phyloP scores from a whole-genome alignment of 2,329 filamentous ascomycete species.

The Arthrobotrys sphaeroides region DNA sequence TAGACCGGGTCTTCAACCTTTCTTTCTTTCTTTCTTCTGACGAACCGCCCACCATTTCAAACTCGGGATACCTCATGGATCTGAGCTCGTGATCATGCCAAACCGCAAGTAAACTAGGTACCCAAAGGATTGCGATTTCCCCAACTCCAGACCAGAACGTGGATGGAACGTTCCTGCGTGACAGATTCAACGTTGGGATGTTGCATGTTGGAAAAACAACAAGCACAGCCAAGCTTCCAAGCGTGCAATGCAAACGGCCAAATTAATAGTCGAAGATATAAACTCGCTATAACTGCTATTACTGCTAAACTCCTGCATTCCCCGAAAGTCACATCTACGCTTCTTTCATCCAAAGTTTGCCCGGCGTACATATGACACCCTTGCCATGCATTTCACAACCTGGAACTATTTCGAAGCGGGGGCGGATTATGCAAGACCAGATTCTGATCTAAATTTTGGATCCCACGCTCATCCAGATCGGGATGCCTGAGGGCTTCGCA shows the following conservation, averaged over 20 bases:
- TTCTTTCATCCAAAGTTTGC: conserved; percentile 31
- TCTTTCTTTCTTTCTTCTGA: conserved; percentile 20
- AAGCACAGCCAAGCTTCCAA: conserved; percentile 8
- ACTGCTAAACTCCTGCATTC: conserved; percentile 22
- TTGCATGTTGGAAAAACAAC: conserved; percentile 32
- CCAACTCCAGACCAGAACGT: neutral
- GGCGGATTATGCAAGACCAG: conserved; percentile 2
- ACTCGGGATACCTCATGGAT: conserved; percentile 1
- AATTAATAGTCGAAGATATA: too few species aligned
- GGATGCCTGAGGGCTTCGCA: conserved; percentile 13
- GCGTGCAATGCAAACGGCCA: too few species aligned
- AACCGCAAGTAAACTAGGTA: neutral
- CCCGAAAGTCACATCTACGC: conserved; percentile 21
- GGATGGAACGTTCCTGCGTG: conserved; percentile 37
- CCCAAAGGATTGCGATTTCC: conserved; percentile 13
- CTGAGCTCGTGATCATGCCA: conserved; percentile 32
- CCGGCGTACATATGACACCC: conserved; percentile 10
- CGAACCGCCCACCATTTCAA: conserved; percentile 24
- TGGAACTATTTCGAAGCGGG: conserved; percentile 3
- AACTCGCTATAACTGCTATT: conserved; percentile 18
- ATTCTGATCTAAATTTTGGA: conserved; percentile 23
- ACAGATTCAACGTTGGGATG: conserved; percentile 18
- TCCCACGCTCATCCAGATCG: conserved; percentile 12
- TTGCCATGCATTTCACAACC: conserved; percentile 46
- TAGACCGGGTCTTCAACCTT: conserved; percentile 27